Base-by-base conservation (phyloP, 2,329 filamentous ascomycete genomes). In the Ilyonectria mors-panacis region DNA sequence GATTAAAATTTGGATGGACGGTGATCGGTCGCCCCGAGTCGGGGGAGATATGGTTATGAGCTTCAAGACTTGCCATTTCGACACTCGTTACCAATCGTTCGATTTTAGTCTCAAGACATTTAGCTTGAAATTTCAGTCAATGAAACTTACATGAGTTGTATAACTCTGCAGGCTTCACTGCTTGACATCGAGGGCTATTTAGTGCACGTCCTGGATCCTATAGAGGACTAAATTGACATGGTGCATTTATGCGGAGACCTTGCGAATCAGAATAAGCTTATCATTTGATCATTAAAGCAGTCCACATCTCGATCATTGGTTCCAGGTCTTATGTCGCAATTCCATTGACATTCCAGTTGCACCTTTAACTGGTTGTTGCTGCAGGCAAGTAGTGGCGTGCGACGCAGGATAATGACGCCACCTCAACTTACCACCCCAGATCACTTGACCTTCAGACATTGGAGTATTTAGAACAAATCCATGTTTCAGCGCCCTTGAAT, bases 1-100 rank as follows among this genome's bases (percentile, higher is more conserved):
- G 73, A 61, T 86, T 85, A 77, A 85, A 86, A 59, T 79, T 73
- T 1, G 85, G 83, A 70, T 87, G 85, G 0, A 86, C 71, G 2
- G 79, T 82, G 26, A 82, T 79, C 0, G 84, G 84, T 37, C 82
- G 83, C 1, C 84, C 84, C 1, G 85, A 86, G 69, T 86, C 84
- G 6, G 82, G 80, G 6, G 84, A 86, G 42, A 86, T 81, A 69
- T 86, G 81, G 39, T 86, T 84, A 47, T 79, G 78, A 5, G 84
- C 71, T 75, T 85, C 83, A 5, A 87, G 80, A 53, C 81, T 53
- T 9, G 63, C 54, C 66, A 70, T 70, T 23, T 48, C 62, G 47
- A 42, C 26, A 26, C 4, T 42, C 6, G 3, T 6, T n/a, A 17
- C 7, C 15, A 4, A 8, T n/a, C 17, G 3, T 42, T 17, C 15